Base-by-base conservation (phyloP, 1,139 yeast species). In the Candida sp. region DNA sequence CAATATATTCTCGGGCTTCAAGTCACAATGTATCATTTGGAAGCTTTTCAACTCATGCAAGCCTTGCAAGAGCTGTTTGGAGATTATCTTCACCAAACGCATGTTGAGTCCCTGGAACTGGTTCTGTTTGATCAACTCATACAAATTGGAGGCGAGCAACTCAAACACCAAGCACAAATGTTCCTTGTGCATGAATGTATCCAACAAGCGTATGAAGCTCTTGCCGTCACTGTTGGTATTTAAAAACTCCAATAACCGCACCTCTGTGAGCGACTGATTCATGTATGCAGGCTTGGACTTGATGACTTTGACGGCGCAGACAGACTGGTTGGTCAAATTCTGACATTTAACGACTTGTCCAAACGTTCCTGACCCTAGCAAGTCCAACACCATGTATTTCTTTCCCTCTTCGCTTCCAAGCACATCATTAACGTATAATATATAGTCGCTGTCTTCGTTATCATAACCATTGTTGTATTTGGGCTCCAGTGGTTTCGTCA, bases 261-360 rank as follows among this genome's bases (percentile, higher is more conserved):
- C 97, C 65, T 94, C 99, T 52, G 96, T 90, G 61, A 93, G 78
- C 48, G 96, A 89, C 69, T 94, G 99, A 65, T 91, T 92, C 70
- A 93, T 77, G 63, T 90, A 93, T 8, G 96, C 97, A 4, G 97
- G 91, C 64, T 89, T 90, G 35, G 97, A 89, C 67, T 94, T 94
- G 58, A 94, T 90, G 42, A 94, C 97, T 68, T 94, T 94, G 41
- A 96, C 96, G 0, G 99, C 99, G 43, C 93, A 91, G 27, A 94
- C 85, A 54, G 91, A 93, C 64, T 91, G 96, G 44, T 96, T 92
- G 46, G 85, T 76, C 68, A 94, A 77, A 67, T 94, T 92, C 68
- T 94, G 99, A 70, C 98, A 94, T 70, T 94, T 94, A 33, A 93
- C 98, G 49, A 96, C 99, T 69, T 94, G 99, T 4, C 99, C 99